A percentile compares a stretch with the other conserved stretches of the same genome.
These are phyloP conservation scores for Puccinia novopanici DNA, from an alignment of 1,284 basidiomycete genomes.

Conservation along the genomic window DNA sequence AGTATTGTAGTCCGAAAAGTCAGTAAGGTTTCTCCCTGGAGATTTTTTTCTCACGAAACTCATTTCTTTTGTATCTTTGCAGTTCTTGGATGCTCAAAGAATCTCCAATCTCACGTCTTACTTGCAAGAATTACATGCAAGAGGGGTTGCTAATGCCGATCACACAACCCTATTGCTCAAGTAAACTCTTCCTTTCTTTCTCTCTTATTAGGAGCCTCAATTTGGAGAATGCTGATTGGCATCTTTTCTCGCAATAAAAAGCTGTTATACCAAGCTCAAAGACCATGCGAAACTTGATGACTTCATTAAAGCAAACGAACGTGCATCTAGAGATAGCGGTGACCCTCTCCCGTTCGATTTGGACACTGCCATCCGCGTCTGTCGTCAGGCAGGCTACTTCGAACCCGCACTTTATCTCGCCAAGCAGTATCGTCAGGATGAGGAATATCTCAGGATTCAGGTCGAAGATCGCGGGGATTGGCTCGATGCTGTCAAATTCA, in stretches of 20 bases:
- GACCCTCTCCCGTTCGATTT: slow-evolving; percentile 90
- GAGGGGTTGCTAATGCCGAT: slow-evolving; percentile 87
- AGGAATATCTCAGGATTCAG: slow-evolving; percentile 89
- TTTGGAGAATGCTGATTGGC: neutral
- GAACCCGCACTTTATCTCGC: slow-evolving; percentile 93
- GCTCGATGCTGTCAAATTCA: slow-evolving; percentile 76
- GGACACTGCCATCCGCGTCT: slow-evolving; percentile 93
- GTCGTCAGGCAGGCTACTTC: slow-evolving; percentile 92
- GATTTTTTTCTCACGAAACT: slow-evolving; percentile 67
- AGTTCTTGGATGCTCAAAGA: slow-evolving; percentile 95
- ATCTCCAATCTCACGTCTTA: slow-evolving; percentile 94
- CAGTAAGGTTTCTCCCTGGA: slow-evolving; percentile 53
- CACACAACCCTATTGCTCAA: slow-evolving; percentile 94
- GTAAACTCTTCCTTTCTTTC: slow-evolving; percentile 56
- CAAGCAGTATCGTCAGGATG: slow-evolving; percentile 82
- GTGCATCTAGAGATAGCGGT: slow-evolving; percentile 53
- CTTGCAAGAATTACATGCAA: slow-evolving; percentile 87
- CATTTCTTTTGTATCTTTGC: slow-evolving; percentile 57
- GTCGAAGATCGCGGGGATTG: slow-evolving; percentile 88
- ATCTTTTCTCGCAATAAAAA: slow-evolving; percentile 53
- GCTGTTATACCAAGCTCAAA: slow-evolving; percentile 92
- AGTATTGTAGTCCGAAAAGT: slow-evolving; percentile 97
- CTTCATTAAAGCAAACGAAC: slow-evolving; percentile 76
- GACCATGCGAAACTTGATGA: slow-evolving; percentile 83
- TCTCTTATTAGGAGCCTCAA: neutral